A percentile compares a stretch with the other conserved stretches of the same genome.
phyloP scores from a whole-genome alignment of 805 yeast species.

The Yarrowia porcina region DNA sequence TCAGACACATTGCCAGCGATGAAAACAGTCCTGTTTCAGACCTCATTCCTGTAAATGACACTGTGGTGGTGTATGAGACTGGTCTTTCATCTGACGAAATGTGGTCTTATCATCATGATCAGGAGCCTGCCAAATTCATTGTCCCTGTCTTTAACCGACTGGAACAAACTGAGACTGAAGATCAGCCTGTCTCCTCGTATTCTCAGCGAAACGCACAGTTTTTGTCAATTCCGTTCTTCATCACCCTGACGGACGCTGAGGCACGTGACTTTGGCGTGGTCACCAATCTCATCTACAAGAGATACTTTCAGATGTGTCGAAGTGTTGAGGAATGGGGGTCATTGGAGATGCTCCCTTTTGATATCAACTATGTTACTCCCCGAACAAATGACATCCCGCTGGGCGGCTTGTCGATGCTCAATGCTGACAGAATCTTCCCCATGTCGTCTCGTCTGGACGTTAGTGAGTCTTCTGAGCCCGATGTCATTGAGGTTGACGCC shows the following conservation, averaged over 20 bases:
- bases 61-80: slow-evolving; percentile 31
- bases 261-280: slow-evolving; percentile 55
- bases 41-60: slow-evolving; percentile 25
- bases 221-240: slow-evolving; percentile 76
- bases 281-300: slow-evolving; percentile 46
- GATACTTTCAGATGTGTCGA: background rate
- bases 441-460: slow-evolving; percentile 10
- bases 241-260: slow-evolving; percentile 54
- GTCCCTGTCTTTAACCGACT: slow-evolving; percentile 32
- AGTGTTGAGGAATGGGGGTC: background rate
- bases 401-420: slow-evolving; percentile 1
- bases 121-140: slow-evolving; percentile 26
- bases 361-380: background rate
- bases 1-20: slow-evolving; percentile 45
- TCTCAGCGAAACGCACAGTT: slow-evolving; percentile 33
- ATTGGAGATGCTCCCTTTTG: background rate
- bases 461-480: slow-evolving; percentile 8
- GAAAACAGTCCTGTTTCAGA: slow-evolving; percentile 9
- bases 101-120: slow-evolving; percentile 9
- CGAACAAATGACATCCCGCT: slow-evolving; percentile 10
- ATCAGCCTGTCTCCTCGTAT: background rate
- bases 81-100: slow-evolving; percentile 15
- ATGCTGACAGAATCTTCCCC: background rate
- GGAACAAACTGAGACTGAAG: background rate
- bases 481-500: slow-evolving; percentile 6